A percentile compares a stretch with the other conserved stretches of the same genome.
phyloP scores from a whole-genome alignment of 108 stramenopile species.

The Schizochytrium sp. region DNA sequence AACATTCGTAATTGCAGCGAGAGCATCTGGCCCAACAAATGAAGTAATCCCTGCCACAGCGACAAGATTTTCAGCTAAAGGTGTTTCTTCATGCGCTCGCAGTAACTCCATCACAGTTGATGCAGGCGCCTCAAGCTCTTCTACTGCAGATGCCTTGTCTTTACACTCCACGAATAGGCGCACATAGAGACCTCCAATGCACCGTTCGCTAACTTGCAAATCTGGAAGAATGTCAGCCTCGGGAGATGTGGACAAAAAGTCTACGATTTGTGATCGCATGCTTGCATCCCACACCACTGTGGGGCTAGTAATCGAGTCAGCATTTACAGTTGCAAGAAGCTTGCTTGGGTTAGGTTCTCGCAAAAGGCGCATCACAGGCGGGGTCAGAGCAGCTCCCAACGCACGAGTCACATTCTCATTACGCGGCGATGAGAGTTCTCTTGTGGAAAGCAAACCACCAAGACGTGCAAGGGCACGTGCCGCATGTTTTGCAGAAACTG shows the following conservation, averaged over 20 bases:
- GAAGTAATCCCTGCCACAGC: background rate
- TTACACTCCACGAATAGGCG: background rate
- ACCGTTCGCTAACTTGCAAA: background rate
- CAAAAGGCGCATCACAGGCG: background rate
- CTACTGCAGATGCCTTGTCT: background rate
- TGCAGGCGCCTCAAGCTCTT: constrained; percentile 4
- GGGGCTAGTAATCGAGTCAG: background rate
- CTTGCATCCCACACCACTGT: constrained; percentile 12
- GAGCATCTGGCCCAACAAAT: background rate
- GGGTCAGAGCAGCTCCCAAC: background rate
- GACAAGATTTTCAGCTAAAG: background rate
- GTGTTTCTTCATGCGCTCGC: background rate
- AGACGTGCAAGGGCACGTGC: constrained; percentile 11
- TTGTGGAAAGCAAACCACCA: background rate
- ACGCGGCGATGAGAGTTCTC: background rate
- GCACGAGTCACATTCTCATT: background rate
- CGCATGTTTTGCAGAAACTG: constrained; percentile 10
- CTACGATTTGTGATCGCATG: background rate
- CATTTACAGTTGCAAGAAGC: constrained; percentile 4
- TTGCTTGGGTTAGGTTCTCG: constrained; percentile 10
- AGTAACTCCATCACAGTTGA: background rate
- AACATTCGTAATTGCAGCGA: background rate
- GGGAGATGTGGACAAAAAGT: background rate
- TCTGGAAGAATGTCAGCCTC: background rate
- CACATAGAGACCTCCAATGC: constrained; percentile 2